phyloP scores from a whole-genome alignment of 768 basidiomycete genomes.

The Termitomyces eurrhizus region DNA sequence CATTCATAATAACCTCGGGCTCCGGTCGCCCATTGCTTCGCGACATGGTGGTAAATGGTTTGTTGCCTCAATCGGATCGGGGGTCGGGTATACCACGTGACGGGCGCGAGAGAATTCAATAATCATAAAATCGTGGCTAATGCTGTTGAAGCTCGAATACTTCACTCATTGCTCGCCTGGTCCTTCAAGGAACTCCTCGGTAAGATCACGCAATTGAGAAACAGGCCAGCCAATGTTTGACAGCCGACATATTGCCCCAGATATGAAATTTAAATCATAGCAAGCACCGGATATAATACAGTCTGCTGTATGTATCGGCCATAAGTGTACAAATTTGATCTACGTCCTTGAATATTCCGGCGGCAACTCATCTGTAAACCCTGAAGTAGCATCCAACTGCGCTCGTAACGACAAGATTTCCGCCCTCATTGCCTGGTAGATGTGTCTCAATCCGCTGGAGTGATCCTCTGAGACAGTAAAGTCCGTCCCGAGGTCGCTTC shows the following conservation, averaged over 20 bases:
- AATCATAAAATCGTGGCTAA: not conserved
- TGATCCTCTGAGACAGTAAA: not conserved
- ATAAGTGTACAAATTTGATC: not conserved
- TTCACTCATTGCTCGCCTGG: not conserved
- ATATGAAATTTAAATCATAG: too few species aligned
- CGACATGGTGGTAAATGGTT: slow-evolving; percentile 11
- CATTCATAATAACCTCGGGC: slow-evolving; percentile 53
- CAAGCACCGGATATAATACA: not conserved
- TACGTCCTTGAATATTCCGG: slow-evolving; percentile 8
- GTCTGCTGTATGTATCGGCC: not conserved
- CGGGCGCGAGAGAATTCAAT: not conserved
- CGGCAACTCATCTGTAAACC: slow-evolving; percentile 13
- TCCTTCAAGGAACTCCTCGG: not conserved
- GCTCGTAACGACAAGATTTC: slow-evolving; percentile 8
- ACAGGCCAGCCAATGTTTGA: not conserved
- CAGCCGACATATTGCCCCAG: not conserved
- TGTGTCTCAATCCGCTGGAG: not conserved
- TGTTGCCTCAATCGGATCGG: slow-evolving; percentile 2
- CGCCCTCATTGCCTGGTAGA: slow-evolving; percentile 7
- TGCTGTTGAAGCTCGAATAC: not conserved
- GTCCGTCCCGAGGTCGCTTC: not conserved
- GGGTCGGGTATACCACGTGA: slow-evolving; percentile 6
- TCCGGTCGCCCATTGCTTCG: slow-evolving; percentile 23
- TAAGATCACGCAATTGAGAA: not conserved
- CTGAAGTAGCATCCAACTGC: slow-evolving; percentile 5